phyloP scores from a whole-genome alignment of 192 early-diverging fungal genomes.

The Pilaira anomala region DNA sequence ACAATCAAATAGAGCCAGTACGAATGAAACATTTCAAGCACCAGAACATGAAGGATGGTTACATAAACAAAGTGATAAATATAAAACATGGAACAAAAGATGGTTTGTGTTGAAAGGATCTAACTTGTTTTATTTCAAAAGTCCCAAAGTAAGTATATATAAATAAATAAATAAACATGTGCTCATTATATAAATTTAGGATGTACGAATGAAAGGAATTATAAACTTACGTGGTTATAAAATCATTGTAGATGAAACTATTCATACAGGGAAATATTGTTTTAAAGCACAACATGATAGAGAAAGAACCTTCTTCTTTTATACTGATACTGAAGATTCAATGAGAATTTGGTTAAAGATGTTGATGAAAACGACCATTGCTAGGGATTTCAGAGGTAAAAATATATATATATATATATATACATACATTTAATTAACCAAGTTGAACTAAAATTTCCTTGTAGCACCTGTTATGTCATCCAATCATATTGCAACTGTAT shows the following conservation, averaged over 20 bases:
- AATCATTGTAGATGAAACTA: constrained; percentile 59
- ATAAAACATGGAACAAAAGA: constrained; percentile 59
- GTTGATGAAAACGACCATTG: constrained; percentile 64
- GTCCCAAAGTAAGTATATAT: constrained; percentile 37
- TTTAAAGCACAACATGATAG: constrained; percentile 60
- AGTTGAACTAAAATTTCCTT: background rate
- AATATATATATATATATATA: background rate
- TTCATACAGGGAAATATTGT: constrained; percentile 56
- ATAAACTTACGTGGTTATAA: constrained; percentile 59
- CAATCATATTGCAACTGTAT: constrained; percentile 53
- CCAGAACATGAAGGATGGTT: constrained; percentile 62
- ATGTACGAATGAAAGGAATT: constrained; percentile 52
- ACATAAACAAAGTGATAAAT: constrained; percentile 56
- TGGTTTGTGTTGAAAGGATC: constrained; percentile 61
- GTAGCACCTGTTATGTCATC: constrained; percentile 59
- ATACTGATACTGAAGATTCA: constrained; percentile 49
- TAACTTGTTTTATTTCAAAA: constrained; percentile 58
- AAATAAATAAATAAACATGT: constrained; percentile 1
- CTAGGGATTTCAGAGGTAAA: constrained; percentile 43
- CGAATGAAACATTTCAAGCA: constrained; percentile 20
- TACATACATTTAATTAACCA: background rate
- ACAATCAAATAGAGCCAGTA: background rate
- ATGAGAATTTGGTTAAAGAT: constrained; percentile 57
- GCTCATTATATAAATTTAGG: background rate
- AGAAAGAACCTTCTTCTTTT: constrained; percentile 58